Evolutionary conservation across 2,329 filamentous ascomycete species (phyloP).

Genomic region (Ophiosphaerella narmari): DNA sequence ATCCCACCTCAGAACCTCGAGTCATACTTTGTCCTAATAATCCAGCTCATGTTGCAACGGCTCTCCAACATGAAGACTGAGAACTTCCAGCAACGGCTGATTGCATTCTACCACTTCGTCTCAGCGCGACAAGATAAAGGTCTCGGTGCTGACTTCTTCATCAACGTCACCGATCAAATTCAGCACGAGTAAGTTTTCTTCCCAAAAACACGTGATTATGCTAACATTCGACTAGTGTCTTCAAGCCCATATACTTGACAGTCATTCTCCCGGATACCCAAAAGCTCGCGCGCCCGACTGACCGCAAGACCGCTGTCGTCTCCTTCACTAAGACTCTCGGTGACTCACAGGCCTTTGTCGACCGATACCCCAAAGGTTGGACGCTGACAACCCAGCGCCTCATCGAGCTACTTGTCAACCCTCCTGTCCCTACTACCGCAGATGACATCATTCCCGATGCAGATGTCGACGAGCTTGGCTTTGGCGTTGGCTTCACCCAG

Average conservation of each 20-base stretch:
- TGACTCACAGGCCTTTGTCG: slow-evolving; percentile 81
- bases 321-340: slow-evolving; percentile 91
- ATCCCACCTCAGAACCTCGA: slow-evolving; percentile 77
- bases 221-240: slow-evolving; percentile 60
- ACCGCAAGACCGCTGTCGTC: slow-evolving; percentile 91
- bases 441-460: slow-evolving; percentile 82
- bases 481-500: slow-evolving; percentile 91
- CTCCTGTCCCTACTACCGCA: slow-evolving; percentile 69
- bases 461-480: slow-evolving; percentile 92
- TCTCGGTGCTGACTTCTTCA: slow-evolving; percentile 91
- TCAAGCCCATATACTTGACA: slow-evolving; percentile 80
- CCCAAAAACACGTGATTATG: neutral
- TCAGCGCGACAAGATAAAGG: slow-evolving; percentile 78
- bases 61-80: slow-evolving; percentile 77
- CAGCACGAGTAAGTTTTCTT: slow-evolving; percentile 63
- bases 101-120: slow-evolving; percentile 92
- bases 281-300: slow-evolving; percentile 82
- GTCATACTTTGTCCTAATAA: slow-evolving; percentile 76
- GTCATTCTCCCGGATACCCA: slow-evolving; percentile 89
- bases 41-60: slow-evolving; percentile 79
- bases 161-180: slow-evolving; percentile 79
- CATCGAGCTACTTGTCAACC: slow-evolving; percentile 85
- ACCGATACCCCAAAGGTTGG: slow-evolving; percentile 76
- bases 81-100: slow-evolving; percentile 82
- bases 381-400: slow-evolving; percentile 86